Base-by-base conservation (phyloP, 108 stramenopile genomes). In the Tribonema minus region DNA sequence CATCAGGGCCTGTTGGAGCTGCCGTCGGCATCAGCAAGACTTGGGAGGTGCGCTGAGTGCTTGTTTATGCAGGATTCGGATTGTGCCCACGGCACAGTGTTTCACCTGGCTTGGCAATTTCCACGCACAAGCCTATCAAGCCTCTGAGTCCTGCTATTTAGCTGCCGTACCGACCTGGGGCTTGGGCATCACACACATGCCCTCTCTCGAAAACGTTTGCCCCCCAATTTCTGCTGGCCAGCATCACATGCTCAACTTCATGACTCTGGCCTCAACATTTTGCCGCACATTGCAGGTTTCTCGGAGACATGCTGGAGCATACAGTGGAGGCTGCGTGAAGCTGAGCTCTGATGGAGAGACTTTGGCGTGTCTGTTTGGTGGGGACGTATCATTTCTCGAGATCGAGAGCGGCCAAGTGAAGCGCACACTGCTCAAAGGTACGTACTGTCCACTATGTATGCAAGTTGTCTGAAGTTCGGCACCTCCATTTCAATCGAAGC, bases 301-400 rank as follows among this genome's bases (percentile, higher is more conserved):
- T 20, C 46, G 46, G 9, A 54, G 20, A 20, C 46, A 54, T 20
- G 20, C 15, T 54, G 46, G 46, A 9, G 46, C 46, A 15, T 54
- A 54, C 68, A 79, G 77, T 59, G 77, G 77, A 33, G 77, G 77
- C 7, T 68, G 68, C 26, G 77, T 79, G 5, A 46, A 79, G 61
- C 59, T 79, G 33, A 79, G 77, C 77, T 40, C 31, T 61, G 77
- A 79, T 29, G 77, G 77, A 28, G 68, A 28, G 28, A 33, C 59
- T n/a, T 6, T 79, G 39, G 77, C 67, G 25, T 79, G 77, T 33
- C 68, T 79, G 77, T 62, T 58, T 46, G 68, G 66, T 33, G 71
- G 40, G 30, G 67, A 79, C 60, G 68, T 79, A 31, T 60, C 68
- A 33, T 79, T 79, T 37, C 37, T 79, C 32, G 77, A 79, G 15